Percentiles rank a stretch among this genome's conserved stretches.
phyloP scores from a whole-genome alignment of 345 rosid species.

The Carallia pectinifolia region DNA sequence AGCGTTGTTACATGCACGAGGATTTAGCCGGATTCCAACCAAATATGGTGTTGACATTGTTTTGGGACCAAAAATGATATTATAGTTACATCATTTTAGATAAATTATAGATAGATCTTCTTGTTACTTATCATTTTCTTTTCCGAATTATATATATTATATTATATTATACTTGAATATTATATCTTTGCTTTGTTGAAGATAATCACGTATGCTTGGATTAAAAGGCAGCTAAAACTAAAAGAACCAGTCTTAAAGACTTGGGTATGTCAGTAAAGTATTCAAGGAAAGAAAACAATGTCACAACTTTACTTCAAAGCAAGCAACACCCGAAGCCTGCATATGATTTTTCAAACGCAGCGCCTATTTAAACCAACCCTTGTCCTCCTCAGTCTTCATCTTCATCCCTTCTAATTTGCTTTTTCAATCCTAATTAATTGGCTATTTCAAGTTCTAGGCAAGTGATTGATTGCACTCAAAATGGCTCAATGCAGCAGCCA shows the following conservation, averaged over 20 bases:
- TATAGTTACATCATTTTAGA: too few relatives aligned
- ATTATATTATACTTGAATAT: too few relatives aligned
- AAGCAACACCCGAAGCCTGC: neutral
- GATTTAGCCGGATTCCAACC: too few relatives aligned
- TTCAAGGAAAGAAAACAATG: neutral
- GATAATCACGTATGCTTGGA: conserved; percentile 13
- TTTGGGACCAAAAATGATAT: too few relatives aligned
- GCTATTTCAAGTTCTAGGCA: too few relatives aligned
- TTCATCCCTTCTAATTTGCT: neutral
- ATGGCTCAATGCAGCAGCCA: conserved; percentile 18
- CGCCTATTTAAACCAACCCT: neutral
- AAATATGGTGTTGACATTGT: too few relatives aligned
- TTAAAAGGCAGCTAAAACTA: conserved; percentile 2
- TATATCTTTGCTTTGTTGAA: too few relatives aligned
- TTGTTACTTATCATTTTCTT: too few relatives aligned
- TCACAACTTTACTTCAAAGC: conserved; percentile 21
- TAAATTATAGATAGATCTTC: too few relatives aligned
- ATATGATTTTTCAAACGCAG: neutral
- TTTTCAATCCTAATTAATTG: neutral
- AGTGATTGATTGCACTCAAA: neutral
- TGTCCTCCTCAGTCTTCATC: neutral
- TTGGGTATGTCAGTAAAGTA: neutral
- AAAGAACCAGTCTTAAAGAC: conserved; percentile 27
- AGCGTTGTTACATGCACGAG: too few relatives aligned
- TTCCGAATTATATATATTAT: too few relatives aligned